Conservation (phyloP, 176 grass and related monocot genomes). For the Raddia distichophylla region DNA sequence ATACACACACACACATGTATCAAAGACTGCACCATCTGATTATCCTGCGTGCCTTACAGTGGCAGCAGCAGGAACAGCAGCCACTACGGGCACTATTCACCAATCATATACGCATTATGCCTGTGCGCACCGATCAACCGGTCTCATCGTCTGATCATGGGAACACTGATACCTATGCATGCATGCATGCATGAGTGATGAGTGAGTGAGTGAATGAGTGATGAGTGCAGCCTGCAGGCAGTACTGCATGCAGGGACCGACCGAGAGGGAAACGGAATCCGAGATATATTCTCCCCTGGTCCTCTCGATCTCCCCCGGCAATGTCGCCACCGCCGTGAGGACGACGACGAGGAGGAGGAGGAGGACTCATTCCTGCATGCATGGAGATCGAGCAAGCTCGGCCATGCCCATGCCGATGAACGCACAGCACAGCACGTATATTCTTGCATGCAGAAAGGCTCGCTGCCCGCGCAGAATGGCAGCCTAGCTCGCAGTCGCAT, state of each 20-base stretch:
- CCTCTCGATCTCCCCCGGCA: slow-evolving; percentile 21
- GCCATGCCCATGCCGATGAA: too few relatives aligned
- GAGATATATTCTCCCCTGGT: slow-evolving; percentile 38
- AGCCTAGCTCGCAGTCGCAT: too few relatives aligned
- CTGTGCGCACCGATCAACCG: neutral
- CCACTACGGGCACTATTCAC: slow-evolving; percentile 29
- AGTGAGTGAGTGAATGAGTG: too few relatives aligned
- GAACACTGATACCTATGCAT: slow-evolving; percentile 21
- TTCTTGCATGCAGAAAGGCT: too few relatives aligned
- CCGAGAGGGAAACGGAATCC: slow-evolving; percentile 34
- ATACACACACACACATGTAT: neutral
- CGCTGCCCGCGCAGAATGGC: too few relatives aligned
- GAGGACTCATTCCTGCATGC: neutral
- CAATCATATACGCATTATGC: slow-evolving; percentile 59
- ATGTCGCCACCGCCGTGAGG: slow-evolving; percentile 4
- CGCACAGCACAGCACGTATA: too few relatives aligned
- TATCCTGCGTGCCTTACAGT: neutral
- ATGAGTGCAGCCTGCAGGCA: too few relatives aligned
- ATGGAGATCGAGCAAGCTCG: too few relatives aligned
- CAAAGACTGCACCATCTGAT: neutral
- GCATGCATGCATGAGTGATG: slow-evolving; percentile 15
- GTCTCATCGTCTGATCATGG: neutral
- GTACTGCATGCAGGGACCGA: neutral
- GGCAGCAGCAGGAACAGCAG: neutral
- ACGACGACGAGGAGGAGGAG: neutral